Base-by-base conservation (phyloP, 2,329 filamentous ascomycete species). In the Dothidotthia symphoricarpi region DNA sequence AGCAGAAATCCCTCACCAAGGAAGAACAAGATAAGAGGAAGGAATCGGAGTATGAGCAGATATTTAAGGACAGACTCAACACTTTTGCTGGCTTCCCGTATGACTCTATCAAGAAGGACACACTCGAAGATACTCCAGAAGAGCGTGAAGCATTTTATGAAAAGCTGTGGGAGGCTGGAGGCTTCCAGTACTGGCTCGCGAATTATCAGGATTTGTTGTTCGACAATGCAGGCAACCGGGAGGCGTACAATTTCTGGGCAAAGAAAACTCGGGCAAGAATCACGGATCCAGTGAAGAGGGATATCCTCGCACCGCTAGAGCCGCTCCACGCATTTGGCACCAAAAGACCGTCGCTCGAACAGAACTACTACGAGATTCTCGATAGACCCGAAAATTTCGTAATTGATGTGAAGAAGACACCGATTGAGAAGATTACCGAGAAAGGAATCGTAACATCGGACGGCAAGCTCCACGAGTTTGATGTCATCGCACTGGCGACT, bases 11-110 rank as follows among this genome's bases (percentile, higher is more conserved):
- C 1, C 64, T 82, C 17, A 73, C 70, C 1, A 64, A 58, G 9
- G 69, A 74, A 39, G 75, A 80, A 43, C 76, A 83, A 51, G 64
- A 77, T 16, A 53, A 54, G 2, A 56, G 64, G 12, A 71, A 72
- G 49, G 37, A 53, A 24, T 50, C 51, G 28, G 45, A 67, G 19
- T 72, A 72, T 24, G 61, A 68, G 3, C 57, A 63, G 11, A 66
- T 85, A 2, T 84, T 80, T 56, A 64, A 64, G 17, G 61, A 68
- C 24, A 75, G 80, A 2, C 69, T 75, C 50, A 74, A 59, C 14
- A 77, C 62, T 24, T 83, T 81, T 50, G 75, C 71, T 1, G 81
- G 82, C 1, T 82, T 85, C 56, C 60, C 71, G 3, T 84, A 79
- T 45, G 75, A 78, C 47, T 77, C 72, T 50, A 49, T 67, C 4